Percentiles rank a stretch among this genome's conserved stretches.
phyloP scores from a whole-genome alignment of 352 stramenopile genomes.

The Phytopythium chamaehyphon region DNA sequence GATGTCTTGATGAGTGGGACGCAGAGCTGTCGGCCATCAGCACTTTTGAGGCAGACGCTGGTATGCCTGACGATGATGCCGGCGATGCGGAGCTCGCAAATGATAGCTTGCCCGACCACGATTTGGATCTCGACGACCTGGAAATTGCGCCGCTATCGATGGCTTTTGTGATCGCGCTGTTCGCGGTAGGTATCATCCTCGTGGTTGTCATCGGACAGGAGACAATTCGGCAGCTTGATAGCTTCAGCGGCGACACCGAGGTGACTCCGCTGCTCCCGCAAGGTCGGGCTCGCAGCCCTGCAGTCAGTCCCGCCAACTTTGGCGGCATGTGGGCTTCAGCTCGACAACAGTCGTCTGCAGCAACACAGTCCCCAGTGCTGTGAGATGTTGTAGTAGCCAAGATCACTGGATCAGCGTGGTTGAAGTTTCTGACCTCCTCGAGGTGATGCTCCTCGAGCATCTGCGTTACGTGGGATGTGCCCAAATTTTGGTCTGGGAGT shows the following conservation, averaged over 20 bases:
- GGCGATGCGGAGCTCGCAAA: slow-evolving; percentile 8
- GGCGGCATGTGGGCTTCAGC: too few species aligned
- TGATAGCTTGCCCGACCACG: slow-evolving; percentile 6
- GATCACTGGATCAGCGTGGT: background rate
- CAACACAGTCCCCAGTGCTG: background rate
- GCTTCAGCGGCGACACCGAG: slow-evolving; percentile 11
- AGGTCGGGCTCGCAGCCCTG: slow-evolving; percentile 12
- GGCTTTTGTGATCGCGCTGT: slow-evolving; percentile 20
- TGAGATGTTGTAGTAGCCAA: too few species aligned
- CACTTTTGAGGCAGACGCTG: slow-evolving; percentile 2
- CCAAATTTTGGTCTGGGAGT: slow-evolving; percentile 1
- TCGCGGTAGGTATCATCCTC: slow-evolving; percentile 20
- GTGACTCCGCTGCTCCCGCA: slow-evolving; percentile 21
- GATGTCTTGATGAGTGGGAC: slow-evolving; percentile 41
- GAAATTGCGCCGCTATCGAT: slow-evolving; percentile 24
- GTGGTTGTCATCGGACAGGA: slow-evolving; percentile 26
- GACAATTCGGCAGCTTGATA: slow-evolving; percentile 26
- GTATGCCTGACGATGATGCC: background rate
- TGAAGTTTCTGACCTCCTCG: background rate
- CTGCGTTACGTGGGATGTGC: background rate
- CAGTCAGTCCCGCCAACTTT: slow-evolving; percentile 4
- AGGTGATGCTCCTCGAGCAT: background rate
- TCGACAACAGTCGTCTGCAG: background rate
- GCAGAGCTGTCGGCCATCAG: background rate
- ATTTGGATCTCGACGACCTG: background rate